Conservation (phyloP, 202 grass and related monocot species). For the Zizania palustris region DNA sequence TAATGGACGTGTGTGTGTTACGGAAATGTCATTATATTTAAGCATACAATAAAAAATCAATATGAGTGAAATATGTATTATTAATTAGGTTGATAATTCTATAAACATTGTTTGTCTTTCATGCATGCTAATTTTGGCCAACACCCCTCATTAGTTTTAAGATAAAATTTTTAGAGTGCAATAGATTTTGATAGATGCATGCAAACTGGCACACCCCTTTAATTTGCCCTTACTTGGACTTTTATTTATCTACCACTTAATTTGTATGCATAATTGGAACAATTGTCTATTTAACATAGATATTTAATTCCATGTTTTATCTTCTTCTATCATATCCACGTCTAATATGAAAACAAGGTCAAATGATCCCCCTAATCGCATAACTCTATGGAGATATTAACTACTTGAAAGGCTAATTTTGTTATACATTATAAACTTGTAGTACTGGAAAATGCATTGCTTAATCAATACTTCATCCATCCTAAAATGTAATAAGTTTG, state of each 20-base stretch:
- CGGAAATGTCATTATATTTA: not conserved
- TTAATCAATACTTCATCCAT: too few species aligned
- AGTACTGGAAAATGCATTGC: not conserved
- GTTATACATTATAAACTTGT: not conserved
- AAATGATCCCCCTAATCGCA: not conserved
- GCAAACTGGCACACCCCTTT: too few species aligned
- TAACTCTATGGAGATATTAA: slow-evolving; percentile 1
- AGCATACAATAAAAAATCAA: not conserved
- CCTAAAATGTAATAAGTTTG: too few species aligned
- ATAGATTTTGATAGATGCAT: not conserved
- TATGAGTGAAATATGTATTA: not conserved
- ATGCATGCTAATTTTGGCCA: not conserved
- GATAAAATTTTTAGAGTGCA: not conserved
- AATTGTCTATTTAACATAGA: too few species aligned
- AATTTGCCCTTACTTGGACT: too few species aligned
- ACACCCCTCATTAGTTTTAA: not conserved
- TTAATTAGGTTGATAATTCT: not conserved
- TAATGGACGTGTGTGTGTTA: not conserved
- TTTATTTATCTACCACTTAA: too few species aligned
- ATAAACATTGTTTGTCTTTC: not conserved
- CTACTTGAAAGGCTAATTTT: not conserved
- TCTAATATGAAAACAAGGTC: not conserved
- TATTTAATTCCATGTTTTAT: too few species aligned
- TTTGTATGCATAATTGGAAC: too few species aligned
- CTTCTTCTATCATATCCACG: not conserved